Base-by-base conservation (phyloP, 1,284 basidiomycete genomes). In the Amylostereum areolatum region DNA sequence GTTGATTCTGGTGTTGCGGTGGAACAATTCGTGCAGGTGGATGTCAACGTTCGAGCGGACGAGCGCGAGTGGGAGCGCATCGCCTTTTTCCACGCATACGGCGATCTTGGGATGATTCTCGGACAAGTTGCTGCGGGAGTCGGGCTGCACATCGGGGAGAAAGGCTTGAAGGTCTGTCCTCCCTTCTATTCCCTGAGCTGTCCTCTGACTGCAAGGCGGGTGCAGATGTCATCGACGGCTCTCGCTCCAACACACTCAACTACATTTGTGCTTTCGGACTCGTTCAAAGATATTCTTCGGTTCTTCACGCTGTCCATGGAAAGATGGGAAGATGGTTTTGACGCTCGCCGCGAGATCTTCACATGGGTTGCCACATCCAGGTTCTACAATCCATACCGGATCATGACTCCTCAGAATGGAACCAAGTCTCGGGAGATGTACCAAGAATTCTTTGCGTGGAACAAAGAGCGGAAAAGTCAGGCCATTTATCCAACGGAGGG, bases 31-130 rank as follows among this genome's bases (percentile, higher is more conserved):
- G 57, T 60, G 40, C 71, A 87, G 67, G 75, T 86, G 11, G 85
- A 87, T 56, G 70, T 87, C 27, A 72, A 77, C 53, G 74, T 83
- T 3, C 83, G 81, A 55, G 60, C 56, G 3, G 71, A 77, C 59
- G 62, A 66, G 54, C 68, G 64, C 24, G 77, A 78, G 56, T 77
- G 66, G 60, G 68, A 79, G 30, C 66, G 78, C 18, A 61, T 77
- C 18, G 56, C 71, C 8, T 75, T 83, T 61, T 77, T 78, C 58
- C 72, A 80, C 51, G 74, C 75, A 2, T 86, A 84, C 55, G 85
- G 85, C 2, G 85, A 86, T 56, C 65, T 85, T 5, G 79, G 80
- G 0, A 83, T 85, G 76, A 82, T 87, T 24, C 61, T 87, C 43
- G 75, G 77, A 10, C 57, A 80, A 5, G 61, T 85, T 11, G 74